Evolutionary conservation across 331 rosid genomes (phyloP).

Genomic region (Pyrus hybrid): DNA sequence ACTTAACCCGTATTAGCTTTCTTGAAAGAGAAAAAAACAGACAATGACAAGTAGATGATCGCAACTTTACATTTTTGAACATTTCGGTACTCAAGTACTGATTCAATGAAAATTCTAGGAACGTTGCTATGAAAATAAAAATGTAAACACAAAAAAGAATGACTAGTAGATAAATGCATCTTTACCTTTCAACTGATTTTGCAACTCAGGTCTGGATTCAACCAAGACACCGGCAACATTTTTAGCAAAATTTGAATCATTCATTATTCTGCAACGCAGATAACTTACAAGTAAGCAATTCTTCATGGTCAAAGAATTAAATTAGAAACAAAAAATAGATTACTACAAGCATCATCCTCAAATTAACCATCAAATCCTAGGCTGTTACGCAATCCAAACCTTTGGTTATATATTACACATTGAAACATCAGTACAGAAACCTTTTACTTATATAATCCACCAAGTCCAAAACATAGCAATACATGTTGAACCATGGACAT

Average conservation of each 20-base stretch:
- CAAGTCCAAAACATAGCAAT: neutral
- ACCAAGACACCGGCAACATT: constrained; percentile 79
- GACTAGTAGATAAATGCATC: constrained; percentile 10
- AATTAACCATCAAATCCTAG: neutral
- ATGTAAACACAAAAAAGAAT: constrained; percentile 5
- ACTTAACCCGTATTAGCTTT: neutral
- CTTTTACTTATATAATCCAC: neutral
- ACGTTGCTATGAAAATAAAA: constrained; percentile 24
- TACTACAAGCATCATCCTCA: constrained; percentile 1
- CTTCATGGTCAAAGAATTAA: constrained; percentile 4
- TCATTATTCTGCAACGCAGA: constrained; percentile 44
- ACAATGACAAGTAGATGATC: constrained; percentile 10
- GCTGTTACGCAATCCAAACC: neutral
- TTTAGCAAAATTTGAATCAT: constrained; percentile 47
- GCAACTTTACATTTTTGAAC: constrained; percentile 28
- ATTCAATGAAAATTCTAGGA: constrained; percentile 62
- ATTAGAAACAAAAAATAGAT: neutral
- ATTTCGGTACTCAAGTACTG: constrained; percentile 30
- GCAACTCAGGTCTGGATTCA: constrained; percentile 46
- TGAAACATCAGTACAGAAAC: neutral
- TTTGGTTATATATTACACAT: neutral
- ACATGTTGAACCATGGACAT: no score
- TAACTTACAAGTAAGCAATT: neutral
- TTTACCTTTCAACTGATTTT: constrained; percentile 35
- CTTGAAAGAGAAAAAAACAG: neutral